Conservation (phyloP, 2,329 filamentous ascomycete genomes). For the Fusarium sp. region DNA sequence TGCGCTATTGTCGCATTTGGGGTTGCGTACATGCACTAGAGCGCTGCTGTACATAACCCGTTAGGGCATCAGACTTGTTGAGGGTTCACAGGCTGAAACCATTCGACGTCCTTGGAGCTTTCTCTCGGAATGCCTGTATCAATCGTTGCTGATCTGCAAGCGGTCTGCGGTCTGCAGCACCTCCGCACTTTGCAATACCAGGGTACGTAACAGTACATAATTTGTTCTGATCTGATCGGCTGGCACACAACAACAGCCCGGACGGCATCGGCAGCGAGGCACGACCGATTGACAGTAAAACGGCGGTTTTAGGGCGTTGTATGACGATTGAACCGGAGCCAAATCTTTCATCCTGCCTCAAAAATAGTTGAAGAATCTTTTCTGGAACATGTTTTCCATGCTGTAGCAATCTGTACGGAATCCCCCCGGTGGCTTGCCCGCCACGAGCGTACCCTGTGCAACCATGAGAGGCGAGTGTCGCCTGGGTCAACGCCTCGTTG, state of each 20-base stretch:
- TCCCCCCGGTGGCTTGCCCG: slow-evolving; percentile 33
- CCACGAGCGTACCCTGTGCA: slow-evolving; percentile 35
- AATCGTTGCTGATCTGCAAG: slow-evolving; percentile 41
- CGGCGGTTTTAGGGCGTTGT: slow-evolving; percentile 19
- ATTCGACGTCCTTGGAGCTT: slow-evolving; percentile 29
- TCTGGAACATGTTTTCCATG: slow-evolving; percentile 24
- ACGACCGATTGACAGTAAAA: slow-evolving; percentile 27
- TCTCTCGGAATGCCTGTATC: slow-evolving; percentile 31
- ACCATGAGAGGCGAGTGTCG: slow-evolving; percentile 30
- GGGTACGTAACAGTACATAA: slow-evolving; percentile 5
- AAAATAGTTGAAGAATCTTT: slow-evolving; percentile 13
- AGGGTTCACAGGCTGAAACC: slow-evolving; percentile 42
- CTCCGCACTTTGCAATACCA: slow-evolving; percentile 29
- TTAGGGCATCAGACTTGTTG: slow-evolving; percentile 38
- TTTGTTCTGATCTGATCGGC: slow-evolving; percentile 16
- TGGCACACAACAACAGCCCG: slow-evolving; percentile 19
- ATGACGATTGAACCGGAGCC: slow-evolving; percentile 19
- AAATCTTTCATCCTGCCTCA: slow-evolving; percentile 10
- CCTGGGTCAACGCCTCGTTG: slow-evolving; percentile 33
- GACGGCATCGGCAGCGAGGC: slow-evolving; percentile 15
- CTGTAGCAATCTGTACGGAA: slow-evolving; percentile 16
- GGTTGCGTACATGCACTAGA: slow-evolving; percentile 37
- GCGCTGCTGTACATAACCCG: slow-evolving; percentile 28
- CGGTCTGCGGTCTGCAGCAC: slow-evolving; percentile 36
- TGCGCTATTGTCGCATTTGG: slow-evolving; percentile 30